Evolutionary conservation across 176 grass and related monocot genomes (phyloP).

Genomic region (Carex kokanica): DNA sequence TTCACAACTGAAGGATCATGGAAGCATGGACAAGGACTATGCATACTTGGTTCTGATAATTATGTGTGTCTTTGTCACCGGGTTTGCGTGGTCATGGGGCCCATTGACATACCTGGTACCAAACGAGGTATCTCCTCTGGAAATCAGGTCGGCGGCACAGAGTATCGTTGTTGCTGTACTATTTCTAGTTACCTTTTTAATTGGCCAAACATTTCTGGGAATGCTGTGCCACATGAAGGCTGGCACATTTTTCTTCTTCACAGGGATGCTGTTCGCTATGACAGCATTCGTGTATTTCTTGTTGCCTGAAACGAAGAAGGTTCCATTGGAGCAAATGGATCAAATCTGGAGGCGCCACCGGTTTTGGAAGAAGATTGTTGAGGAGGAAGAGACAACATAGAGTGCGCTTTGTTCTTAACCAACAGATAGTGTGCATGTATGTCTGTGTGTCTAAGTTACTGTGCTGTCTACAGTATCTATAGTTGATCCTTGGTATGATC

Average conservation of each 20-base stretch:
- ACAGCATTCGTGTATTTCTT: conserved; percentile 51
- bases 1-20: conserved; percentile 55
- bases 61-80: conserved; percentile 61
- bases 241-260: conserved; percentile 58
- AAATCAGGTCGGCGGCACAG: conserved; percentile 71
- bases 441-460: neutral
- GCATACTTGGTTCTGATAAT: conserved; percentile 51
- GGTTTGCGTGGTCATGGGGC: conserved; percentile 79
- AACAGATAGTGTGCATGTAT: conserved; percentile 1
- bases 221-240: conserved; percentile 60
- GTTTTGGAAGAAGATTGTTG: conserved; percentile 63
- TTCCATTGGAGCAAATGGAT: conserved; percentile 81
- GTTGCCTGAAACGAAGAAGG: conserved; percentile 66
- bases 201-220: conserved; percentile 53
- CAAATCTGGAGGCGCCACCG: conserved; percentile 62
- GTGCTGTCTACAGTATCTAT: neutral
- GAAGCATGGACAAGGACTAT: conserved; percentile 41
- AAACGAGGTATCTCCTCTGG: conserved; percentile 57
- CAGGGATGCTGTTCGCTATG: conserved; percentile 52
- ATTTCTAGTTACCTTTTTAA: conserved; percentile 60
- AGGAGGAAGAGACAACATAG: conserved; percentile 39
- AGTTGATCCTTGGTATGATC: conserved; percentile 16
- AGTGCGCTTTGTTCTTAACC: conserved; percentile 11
- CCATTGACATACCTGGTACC: conserved; percentile 67
- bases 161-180: conserved; percentile 63